phyloP scores from a whole-genome alignment of 257 asterid genomes.

The Avicennia marina region DNA sequence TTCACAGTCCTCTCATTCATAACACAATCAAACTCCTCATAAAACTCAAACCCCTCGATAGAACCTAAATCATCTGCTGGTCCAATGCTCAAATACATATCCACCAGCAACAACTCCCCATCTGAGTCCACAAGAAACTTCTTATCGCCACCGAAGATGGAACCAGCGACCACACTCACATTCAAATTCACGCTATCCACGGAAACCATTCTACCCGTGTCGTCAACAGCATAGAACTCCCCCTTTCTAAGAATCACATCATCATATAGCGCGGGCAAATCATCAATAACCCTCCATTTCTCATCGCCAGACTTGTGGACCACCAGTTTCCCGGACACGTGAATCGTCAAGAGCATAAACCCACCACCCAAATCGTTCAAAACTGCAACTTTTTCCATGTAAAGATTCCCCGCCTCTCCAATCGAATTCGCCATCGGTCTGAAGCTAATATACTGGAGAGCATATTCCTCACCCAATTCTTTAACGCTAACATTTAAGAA shows the following conservation, averaged over 20 bases:
- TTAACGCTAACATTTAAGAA: slow-evolving; percentile 38
- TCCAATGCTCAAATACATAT: slow-evolving; percentile 57
- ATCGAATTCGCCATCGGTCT: slow-evolving; percentile 69
- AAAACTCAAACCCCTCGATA: slow-evolving; percentile 53
- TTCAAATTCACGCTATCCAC: slow-evolving; percentile 38
- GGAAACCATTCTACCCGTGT: slow-evolving; percentile 50
- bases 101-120: slow-evolving; percentile 66
- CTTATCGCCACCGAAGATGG: slow-evolving; percentile 71
- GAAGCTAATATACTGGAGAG: slow-evolving; percentile 68
- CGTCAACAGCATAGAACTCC: slow-evolving; percentile 58
- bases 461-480: slow-evolving; percentile 58
- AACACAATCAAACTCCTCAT: slow-evolving; percentile 63
- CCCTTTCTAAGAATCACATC: slow-evolving; percentile 65
- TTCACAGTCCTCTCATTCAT: slow-evolving; percentile 69
- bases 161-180: slow-evolving; percentile 36
- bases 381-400: slow-evolving; percentile 83
- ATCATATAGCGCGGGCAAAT: slow-evolving; percentile 54
- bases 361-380: slow-evolving; percentile 20
- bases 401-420: slow-evolving; percentile 66
- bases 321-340: slow-evolving; percentile 67
- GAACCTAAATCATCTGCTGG: slow-evolving; percentile 59
- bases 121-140: slow-evolving; percentile 65
- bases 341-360: slow-evolving; percentile 62
- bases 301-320: slow-evolving; percentile 66
- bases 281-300: slow-evolving; percentile 62